These are phyloP conservation scores for Trichoderma oligosporum DNA, from an alignment of 2,329 filamentous ascomycete genomes.

Conservation along the genomic window DNA sequence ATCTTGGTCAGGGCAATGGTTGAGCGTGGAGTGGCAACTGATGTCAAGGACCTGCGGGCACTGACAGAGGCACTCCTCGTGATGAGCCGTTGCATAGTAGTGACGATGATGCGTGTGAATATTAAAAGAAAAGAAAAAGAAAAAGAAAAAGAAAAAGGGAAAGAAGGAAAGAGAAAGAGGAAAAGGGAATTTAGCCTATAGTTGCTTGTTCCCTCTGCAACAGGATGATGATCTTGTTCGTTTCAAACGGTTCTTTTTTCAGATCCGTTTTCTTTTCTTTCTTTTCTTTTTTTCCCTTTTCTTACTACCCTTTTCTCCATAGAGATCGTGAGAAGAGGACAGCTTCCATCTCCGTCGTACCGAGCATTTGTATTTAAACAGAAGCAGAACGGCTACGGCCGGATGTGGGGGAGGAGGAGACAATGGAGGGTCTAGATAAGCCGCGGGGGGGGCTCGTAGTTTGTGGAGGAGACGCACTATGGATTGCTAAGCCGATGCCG, in stretches of 20 bases:
- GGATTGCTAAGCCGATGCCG: conserved; percentile 23
- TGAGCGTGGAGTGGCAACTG: conserved; percentile 26
- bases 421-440: background rate
- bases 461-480: conserved; percentile 6
- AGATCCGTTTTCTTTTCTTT: too few relatives aligned
- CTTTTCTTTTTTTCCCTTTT: too few relatives aligned
- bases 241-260: too few relatives aligned
- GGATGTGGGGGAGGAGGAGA: conserved; percentile 15
- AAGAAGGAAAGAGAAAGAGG: background rate
- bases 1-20: conserved; percentile 34
- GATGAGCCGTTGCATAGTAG: conserved; percentile 46
- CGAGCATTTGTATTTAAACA: background rate
- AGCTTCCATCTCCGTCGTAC: background rate
- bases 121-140: background rate
- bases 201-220: too few relatives aligned
- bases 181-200: too few relatives aligned
- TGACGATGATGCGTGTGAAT: background rate
- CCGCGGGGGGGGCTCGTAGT: background rate
- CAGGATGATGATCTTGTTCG: too few relatives aligned
- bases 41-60: conserved; percentile 33
- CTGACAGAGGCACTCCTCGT: conserved; percentile 38
- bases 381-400: conserved; percentile 10
- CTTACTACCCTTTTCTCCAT: background rate
- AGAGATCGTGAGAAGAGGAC: background rate
- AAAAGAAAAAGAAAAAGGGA: background rate